phyloP scores from a whole-genome alignment of 345 rosid species.

The Eucalyptus decipiens region DNA sequence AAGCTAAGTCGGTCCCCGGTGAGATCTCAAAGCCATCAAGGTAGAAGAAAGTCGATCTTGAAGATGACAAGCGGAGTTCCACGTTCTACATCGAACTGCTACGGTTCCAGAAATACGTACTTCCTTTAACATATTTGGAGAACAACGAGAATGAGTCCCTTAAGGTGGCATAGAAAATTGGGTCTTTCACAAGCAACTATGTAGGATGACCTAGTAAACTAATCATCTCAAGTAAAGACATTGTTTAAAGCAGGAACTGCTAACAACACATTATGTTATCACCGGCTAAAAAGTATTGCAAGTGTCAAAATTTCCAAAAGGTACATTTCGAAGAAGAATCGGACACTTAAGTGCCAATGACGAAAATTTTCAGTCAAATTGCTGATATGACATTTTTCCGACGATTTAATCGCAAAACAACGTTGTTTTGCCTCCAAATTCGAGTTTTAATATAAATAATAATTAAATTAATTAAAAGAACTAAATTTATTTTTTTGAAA shows the following conservation, averaged over 20 bases:
- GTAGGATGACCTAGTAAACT: background rate
- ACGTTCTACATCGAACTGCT: background rate
- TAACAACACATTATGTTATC: background rate
- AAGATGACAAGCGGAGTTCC: background rate
- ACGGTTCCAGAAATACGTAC: background rate
- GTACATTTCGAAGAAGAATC: no score
- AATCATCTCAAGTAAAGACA: background rate
- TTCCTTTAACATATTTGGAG: background rate
- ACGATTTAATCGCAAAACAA: no score
- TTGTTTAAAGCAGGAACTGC: background rate
- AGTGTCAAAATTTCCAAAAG: no score
- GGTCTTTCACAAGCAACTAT: background rate
- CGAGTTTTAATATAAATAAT: fast-evolving
- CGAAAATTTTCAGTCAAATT: fast-evolving
- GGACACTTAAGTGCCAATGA: no score
- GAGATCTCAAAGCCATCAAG: background rate
- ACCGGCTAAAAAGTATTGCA: no score
- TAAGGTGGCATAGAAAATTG: background rate
- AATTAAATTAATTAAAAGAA: no score
- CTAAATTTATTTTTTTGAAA: no score
- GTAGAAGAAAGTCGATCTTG: background rate
- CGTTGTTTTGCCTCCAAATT: fast-evolving
- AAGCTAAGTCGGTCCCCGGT: background rate
- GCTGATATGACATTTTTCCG: no score
- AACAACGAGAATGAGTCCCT: background rate